Conservation (phyloP, 768 basidiomycete species). For the Candolleomyces aberdarensis region DNA sequence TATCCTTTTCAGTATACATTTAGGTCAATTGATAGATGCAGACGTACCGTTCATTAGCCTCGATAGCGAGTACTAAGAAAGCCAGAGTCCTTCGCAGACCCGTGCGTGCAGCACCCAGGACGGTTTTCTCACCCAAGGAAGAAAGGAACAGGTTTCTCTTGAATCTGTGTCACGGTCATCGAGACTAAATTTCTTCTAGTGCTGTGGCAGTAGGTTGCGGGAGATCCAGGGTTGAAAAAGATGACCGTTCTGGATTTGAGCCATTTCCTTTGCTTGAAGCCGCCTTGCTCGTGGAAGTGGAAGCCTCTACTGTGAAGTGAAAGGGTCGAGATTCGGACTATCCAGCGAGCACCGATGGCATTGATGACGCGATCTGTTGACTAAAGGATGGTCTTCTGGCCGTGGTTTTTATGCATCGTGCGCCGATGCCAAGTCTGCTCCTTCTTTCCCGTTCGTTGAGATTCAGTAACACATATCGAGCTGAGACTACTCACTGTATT, state of each 20-base stretch:
- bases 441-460: too few species aligned
- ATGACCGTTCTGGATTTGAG: conserved; percentile 34
- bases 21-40: background rate
- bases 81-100: conserved; percentile 97
- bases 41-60: conserved; percentile 80
- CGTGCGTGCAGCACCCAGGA: conserved; percentile 94
- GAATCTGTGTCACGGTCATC: conserved; percentile 91
- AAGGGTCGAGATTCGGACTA: too few species aligned
- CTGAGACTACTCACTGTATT: too few species aligned
- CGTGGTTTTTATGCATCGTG: too few species aligned
- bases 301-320: too few species aligned
- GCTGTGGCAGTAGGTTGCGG: conserved; percentile 74
- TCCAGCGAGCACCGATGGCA: too few species aligned
- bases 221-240: conserved; percentile 80
- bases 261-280: background rate
- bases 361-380: too few species aligned
- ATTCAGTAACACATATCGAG: too few species aligned
- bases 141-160: conserved; percentile 88
- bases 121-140: conserved; percentile 94
- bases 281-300: background rate
- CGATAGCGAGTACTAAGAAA: conserved; percentile 91
- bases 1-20: background rate
- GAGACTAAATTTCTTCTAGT: conserved; percentile 77
- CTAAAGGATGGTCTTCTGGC: too few species aligned
- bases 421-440: too few species aligned